Percentiles rank a stretch among this genome's conserved stretches.
Evolutionary conservation across 202 grass and related monocot species (phyloP).

Genomic region (Zizania palustris): DNA sequence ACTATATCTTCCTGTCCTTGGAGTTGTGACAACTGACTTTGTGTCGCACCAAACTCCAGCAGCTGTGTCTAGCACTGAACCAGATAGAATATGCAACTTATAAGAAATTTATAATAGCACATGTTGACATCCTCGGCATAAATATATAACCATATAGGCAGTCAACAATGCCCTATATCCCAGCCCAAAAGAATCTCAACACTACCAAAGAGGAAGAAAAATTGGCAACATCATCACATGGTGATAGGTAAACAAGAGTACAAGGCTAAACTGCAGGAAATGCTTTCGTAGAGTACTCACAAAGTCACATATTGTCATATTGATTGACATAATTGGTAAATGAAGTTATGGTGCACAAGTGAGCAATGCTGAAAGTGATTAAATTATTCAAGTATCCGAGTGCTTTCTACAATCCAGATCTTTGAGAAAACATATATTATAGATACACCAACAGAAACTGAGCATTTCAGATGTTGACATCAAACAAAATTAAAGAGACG

Average conservation of each 20-base stretch:
- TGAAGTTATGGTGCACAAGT: background rate
- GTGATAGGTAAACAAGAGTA: constrained; percentile 4
- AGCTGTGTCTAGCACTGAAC: constrained; percentile 93
- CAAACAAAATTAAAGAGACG: background rate
- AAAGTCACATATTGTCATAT: background rate
- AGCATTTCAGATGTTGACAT: constrained; percentile 4
- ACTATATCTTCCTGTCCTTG: constrained; percentile 86
- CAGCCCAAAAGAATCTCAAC: constrained; percentile 18
- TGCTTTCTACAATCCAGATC: constrained; percentile 12
- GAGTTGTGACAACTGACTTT: constrained; percentile 89
- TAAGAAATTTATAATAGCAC: constrained; percentile 4
- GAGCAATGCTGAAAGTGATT: constrained; percentile 20
- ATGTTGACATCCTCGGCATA: background rate
- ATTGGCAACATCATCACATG: background rate
- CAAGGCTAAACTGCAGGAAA: constrained; percentile 17
- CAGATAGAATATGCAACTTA: constrained; percentile 34
- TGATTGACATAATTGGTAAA: constrained; percentile 24
- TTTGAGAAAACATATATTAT: background rate
- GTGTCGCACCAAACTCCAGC: constrained; percentile 98
- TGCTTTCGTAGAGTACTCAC: background rate
- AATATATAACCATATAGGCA: background rate
- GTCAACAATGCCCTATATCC: background rate
- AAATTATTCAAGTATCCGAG: constrained; percentile 14
- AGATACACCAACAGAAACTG: constrained; percentile 18
- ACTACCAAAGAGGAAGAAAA: constrained; percentile 8